A percentile compares a stretch with the other conserved stretches of the same genome.
Conservation (phyloP, 2,329 filamentous ascomycete genomes). For the Lanzia echinophila region DNA sequence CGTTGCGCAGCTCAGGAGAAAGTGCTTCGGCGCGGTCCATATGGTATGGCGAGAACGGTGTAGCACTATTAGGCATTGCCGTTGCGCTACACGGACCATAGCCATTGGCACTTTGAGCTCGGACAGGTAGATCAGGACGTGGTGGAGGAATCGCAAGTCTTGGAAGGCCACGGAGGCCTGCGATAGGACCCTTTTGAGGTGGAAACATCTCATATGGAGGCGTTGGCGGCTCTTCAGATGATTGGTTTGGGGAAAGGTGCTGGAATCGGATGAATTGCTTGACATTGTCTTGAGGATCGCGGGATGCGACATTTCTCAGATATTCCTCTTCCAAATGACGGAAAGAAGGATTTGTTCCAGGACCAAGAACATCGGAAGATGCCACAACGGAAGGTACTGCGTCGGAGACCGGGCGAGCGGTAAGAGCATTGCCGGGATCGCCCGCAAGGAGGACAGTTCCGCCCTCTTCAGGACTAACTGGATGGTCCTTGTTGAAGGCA, state of each 20-base stretch:
- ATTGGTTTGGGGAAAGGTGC: conserved; percentile 45
- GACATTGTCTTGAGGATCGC: conserved; percentile 88
- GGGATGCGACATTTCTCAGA: conserved; percentile 60
- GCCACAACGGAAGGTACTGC: conserved; percentile 77
- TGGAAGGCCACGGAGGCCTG: conserved; percentile 52
- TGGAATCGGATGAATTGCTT: conserved; percentile 88
- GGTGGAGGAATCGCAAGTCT: conserved; percentile 52
- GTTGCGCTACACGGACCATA: conserved; percentile 8
- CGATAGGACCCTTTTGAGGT: conserved; percentile 38
- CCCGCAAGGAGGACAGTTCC: conserved; percentile 72
- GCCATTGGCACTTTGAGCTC: conserved; percentile 25
- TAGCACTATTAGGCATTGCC: conserved; percentile 9
- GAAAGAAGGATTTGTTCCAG: conserved; percentile 56
- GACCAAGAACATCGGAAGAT: conserved; percentile 83
- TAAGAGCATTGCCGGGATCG: conserved; percentile 70
- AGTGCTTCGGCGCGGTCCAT: conserved; percentile 46
- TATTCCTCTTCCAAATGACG: conserved; percentile 66
- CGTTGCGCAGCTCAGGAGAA: conserved; percentile 48
- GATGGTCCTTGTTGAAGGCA: conserved; percentile 68
- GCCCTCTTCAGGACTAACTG: conserved; percentile 45
- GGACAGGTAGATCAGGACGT: conserved; percentile 25
- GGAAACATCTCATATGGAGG: conserved; percentile 63
- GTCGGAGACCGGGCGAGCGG: conserved; percentile 65
- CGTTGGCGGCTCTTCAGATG: conserved; percentile 55
- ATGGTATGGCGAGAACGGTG: conserved; percentile 41